Base-by-base conservation (phyloP, 2,329 filamentous ascomycete genomes). In the Microdochium nivale region DNA sequence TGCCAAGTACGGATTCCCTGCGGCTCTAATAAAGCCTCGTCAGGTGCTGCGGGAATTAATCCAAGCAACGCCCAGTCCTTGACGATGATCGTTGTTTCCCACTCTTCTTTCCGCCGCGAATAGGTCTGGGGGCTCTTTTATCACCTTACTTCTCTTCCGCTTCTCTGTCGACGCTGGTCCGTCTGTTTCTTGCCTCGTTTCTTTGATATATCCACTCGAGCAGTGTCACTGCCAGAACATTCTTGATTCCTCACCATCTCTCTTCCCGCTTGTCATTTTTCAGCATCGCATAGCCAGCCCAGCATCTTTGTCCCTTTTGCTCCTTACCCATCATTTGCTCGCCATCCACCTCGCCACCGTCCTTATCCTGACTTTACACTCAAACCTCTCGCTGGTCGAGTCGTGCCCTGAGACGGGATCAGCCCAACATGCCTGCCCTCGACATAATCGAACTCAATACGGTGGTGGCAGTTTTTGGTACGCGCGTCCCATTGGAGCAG, bases 361-460 rank as follows among this genome's bases (percentile, higher is more conserved):
- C n/a, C n/a, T n/a, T n/a, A n/a, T n/a, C n/a, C n/a, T n/a, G n/a
- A n/a, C n/a, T n/a, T n/a, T n/a, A n/a, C n/a, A n/a, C n/a, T n/a
- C n/a, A n/a, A n/a, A 14, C 11, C 33, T 37, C 33, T 37, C 33
- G 43, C 43, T 19, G 43, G 43, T 46, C 19, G 43, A 46, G 49
- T 21, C 32, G 16, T 35, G 33, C 14, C 24, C 16, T 16, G 7
- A 5, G 16, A 14, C 33, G n/a, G 5, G 16, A 14, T 8, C 11
- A 14, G 11, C 33, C 3, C 56, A 62, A 49, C 51, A 76, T 76
- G 73, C 73, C 73, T 49, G 68, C 68, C 23, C 68, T 78, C 48
- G 72, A 76, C 47, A 58, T 77, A 13, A 76, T 71, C 48, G 75
- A 79, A 56, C 69, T 80, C 52, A 80, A 80, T 57, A 67, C 79